Conservation (phyloP, 257 asterid species). For the Mitragyna speciosa region DNA sequence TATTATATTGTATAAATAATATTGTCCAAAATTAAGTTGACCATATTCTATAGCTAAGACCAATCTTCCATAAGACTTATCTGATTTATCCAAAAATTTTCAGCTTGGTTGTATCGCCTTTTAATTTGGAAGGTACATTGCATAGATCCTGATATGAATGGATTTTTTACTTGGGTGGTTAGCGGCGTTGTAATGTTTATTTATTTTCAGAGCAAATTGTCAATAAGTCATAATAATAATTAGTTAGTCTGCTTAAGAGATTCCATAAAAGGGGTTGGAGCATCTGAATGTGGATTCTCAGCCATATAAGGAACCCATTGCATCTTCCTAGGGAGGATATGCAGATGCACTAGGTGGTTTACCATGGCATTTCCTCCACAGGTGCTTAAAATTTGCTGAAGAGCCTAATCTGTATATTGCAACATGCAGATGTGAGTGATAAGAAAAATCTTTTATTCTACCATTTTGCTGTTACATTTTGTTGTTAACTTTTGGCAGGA, state of each 20-base stretch:
- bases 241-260: neutral
- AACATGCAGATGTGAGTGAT: neutral
- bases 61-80: neutral
- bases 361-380: neutral
- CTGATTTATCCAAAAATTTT: neutral
- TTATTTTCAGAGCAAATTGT: neutral
- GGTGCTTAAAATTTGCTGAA: neutral
- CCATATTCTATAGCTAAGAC: neutral
- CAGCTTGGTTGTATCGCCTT: neutral
- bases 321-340: too few species aligned
- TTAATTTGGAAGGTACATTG: neutral
- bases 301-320: too few species aligned
- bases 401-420: neutral
- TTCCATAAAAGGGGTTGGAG: neutral
- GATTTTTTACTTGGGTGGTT: too few species aligned
- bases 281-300: neutral
- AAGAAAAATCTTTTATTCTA: neutral
- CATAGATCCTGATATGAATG: too few species aligned
- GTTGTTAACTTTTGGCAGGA: conserved; percentile 42
- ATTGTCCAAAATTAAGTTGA: neutral
- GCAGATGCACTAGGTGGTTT: neutral
- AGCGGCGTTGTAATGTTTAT: too few species aligned
- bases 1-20: neutral
- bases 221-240: neutral
- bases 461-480: conserved; percentile 9